Evolutionary conservation across 2,329 filamentous ascomycete genomes (phyloP), one percentile per base, ranked within the genome.

Genomic region (Helotiales sp.): DNA sequence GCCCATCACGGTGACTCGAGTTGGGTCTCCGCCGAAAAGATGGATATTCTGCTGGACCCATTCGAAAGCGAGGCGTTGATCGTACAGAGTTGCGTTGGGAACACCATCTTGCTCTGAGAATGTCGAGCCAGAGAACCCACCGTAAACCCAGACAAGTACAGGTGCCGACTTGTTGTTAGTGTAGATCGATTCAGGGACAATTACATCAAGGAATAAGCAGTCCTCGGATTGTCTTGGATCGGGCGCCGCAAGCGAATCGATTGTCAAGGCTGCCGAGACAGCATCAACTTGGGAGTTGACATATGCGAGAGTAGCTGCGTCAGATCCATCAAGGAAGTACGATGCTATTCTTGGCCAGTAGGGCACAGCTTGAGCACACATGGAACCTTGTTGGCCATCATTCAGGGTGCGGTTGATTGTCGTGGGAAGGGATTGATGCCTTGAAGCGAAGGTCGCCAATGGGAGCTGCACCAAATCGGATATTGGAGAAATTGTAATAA

Each of bases 31-130:
- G 10, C 86, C 86, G 70, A 88, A 88, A 8, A 80, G 75, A 70
- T 82, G 77, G 60, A 87, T 86, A 65, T 86, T 78, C 47, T 82
- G 73, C 61, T 85, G 80, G 3, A 88, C 80, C 87, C 87, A 89
- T 70, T 86, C 78, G 10, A 89, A 77, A 37, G 85, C 85, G n/a
- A 86, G 78, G 10, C 84, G 80, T 71, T 88, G 86, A 66, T 88
- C 86, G 64, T 81, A 78, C 1, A 87, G 76, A 1, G 80, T 85
- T 13, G 80, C 81, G 72, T 87, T 87, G 3, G 82, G 77, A 10
- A 77, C 20, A 22, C 58, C 52, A 22, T 30, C 37, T 32, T 62
- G 26, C 13, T 80, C 81, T 0, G 32, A 11, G 50, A 47, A 57
- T 0, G 3, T 59, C 10, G 58, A 49, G 13, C 52, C 52, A 24